A percentile compares a stretch with the other conserved stretches of the same genome.
Evolutionary conservation across 768 basidiomycete genomes (phyloP).

Genomic region (Boletus sensibilis): DNA sequence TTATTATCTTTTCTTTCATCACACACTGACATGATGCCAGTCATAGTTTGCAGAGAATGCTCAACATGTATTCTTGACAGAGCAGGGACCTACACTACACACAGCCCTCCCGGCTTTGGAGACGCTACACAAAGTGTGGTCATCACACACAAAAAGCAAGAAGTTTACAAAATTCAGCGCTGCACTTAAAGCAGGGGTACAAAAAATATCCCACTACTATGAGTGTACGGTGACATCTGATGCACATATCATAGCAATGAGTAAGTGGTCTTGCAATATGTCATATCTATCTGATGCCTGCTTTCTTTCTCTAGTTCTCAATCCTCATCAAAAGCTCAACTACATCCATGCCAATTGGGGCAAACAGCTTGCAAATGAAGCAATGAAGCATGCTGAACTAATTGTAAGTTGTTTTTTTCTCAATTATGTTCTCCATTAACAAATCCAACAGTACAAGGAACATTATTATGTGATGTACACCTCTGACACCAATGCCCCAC

Average conservation of each 20-base stretch:
- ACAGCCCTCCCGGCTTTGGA: background rate
- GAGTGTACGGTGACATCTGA: background rate
- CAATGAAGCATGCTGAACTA: background rate
- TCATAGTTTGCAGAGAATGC: slow-evolving; percentile 8
- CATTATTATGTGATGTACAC: background rate
- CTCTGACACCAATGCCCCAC: background rate
- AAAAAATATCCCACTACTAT: slow-evolving; percentile 5
- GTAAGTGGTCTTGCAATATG: slow-evolving; percentile 1
- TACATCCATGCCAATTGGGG: slow-evolving; percentile 6
- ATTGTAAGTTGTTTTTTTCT: slow-evolving; percentile 2
- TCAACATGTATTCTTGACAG: slow-evolving; percentile 4
- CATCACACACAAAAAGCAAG: background rate
- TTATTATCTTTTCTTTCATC: background rate
- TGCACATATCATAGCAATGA: slow-evolving; percentile 4
- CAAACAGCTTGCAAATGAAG: background rate
- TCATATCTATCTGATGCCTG: background rate
- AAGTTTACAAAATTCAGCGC: background rate
- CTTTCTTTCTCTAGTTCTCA: background rate
- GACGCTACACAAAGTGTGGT: slow-evolving; percentile 7
- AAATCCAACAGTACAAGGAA: slow-evolving; percentile 8
- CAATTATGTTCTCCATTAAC: background rate
- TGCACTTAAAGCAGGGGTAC: background rate
- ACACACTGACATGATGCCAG: background rate
- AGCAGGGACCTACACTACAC: slow-evolving; percentile 1
- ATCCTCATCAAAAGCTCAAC: slow-evolving; percentile 5